Conservation (phyloP, 352 stramenopile species). For the Bremia lactucae region DNA sequence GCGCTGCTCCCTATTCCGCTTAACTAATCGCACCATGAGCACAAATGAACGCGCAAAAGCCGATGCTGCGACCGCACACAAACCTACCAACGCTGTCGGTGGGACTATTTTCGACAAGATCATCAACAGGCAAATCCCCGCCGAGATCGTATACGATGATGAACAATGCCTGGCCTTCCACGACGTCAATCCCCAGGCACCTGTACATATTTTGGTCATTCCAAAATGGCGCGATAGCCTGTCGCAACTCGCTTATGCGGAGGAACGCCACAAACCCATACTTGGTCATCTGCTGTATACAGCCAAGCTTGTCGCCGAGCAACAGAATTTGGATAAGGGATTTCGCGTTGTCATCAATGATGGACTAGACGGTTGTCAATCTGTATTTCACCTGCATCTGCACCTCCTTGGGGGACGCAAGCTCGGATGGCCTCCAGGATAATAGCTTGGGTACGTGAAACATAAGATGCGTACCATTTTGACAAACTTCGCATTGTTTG, state of each 20-base stretch:
- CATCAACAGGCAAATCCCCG: constrained; percentile 88
- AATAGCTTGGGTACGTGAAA: constrained; percentile 7
- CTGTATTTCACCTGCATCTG: constrained; percentile 86
- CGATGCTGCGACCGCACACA: constrained; percentile 30
- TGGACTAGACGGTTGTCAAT: constrained; percentile 88
- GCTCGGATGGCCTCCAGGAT: constrained; percentile 90
- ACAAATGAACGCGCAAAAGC: constrained; percentile 53
- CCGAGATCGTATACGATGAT: constrained; percentile 94
- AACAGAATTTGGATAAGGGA: constrained; percentile 85
- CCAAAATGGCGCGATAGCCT: constrained; percentile 91
- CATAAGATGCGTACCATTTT: background rate
- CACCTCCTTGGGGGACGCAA: constrained; percentile 92
- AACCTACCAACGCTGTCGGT: constrained; percentile 34
- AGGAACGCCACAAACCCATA: constrained; percentile 89
- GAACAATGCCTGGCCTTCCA: constrained; percentile 95
- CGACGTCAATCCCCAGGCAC: constrained; percentile 93
- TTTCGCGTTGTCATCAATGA: constrained; percentile 98
- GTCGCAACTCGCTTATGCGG: constrained; percentile 82
- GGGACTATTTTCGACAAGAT: constrained; percentile 99
- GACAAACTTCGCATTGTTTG: background rate
- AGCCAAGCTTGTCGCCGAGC: constrained; percentile 88
- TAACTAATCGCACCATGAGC: constrained; percentile 30
- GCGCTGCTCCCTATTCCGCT: constrained; percentile 5
- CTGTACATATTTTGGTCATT: constrained; percentile 95
- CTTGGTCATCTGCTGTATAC: constrained; percentile 90